Evolutionary conservation across 2,329 filamentous ascomycete genomes (phyloP).

Genomic region (Xylaria sp.): DNA sequence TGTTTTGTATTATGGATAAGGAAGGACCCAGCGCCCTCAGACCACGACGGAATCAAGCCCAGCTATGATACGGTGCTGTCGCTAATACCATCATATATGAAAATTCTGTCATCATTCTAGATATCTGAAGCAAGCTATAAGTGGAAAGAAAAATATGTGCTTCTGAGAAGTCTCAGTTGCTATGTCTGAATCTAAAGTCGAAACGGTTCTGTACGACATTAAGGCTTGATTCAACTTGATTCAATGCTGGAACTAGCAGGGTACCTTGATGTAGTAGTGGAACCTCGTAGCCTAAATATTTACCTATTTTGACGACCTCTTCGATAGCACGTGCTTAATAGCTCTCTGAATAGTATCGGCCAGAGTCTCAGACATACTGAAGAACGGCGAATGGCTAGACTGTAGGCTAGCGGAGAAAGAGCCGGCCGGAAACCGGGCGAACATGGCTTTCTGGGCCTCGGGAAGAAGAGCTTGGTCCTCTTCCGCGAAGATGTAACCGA

Average conservation of each 20-base stretch:
- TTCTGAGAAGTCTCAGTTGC: too few species aligned
- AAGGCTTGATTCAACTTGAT: too few species aligned
- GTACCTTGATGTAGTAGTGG: not conserved
- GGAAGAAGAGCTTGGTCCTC: constrained; percentile 30
- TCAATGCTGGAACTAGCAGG: not conserved
- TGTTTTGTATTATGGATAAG: too few species aligned
- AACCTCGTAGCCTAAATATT: not conserved
- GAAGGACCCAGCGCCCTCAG: too few species aligned
- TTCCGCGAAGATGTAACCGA: constrained; percentile 37
- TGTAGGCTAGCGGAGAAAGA: constrained; percentile 29
- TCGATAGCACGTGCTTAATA: not conserved
- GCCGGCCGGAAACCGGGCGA: constrained; percentile 25
- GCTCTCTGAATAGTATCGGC: constrained; percentile 26
- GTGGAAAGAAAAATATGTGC: too few species aligned
- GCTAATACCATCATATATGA: too few species aligned
- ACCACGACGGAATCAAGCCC: too few species aligned
- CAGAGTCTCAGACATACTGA: constrained; percentile 23
- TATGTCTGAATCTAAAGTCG: too few species aligned
- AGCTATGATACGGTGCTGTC: too few species aligned
- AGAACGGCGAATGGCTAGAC: constrained; percentile 34
- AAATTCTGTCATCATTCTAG: too few species aligned
- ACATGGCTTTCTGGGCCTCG: constrained; percentile 22
- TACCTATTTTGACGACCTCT: not conserved
- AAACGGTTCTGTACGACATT: not conserved
- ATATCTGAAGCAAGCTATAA: too few species aligned